Evolutionary conservation across 2,329 filamentous ascomycete genomes (phyloP), one percentile per base, ranked within the genome.

Genomic region (Seiridium unicorne): DNA sequence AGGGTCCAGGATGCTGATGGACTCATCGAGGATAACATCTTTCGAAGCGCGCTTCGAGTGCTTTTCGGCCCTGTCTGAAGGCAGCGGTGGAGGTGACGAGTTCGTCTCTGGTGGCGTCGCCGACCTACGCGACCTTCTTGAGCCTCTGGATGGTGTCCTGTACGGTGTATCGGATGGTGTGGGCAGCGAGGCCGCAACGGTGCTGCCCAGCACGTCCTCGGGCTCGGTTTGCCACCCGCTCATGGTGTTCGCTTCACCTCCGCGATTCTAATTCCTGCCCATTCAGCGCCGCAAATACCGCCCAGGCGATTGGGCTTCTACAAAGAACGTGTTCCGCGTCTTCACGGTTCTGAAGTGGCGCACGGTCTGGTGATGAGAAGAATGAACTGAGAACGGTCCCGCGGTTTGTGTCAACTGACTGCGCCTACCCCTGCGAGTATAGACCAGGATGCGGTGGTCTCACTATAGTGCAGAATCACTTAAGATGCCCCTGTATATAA

Each of bases 1-100:
- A 3, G 95, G 93, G 70, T 99, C 95, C 36, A 97, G 80, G 31
- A 92, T 87, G 66, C 85, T 83, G 60, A 93, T 87, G 49, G 79
- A 85, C 63, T 94, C 90, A 65, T 94, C 87, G 58, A 77, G 83
- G 31, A 79, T 77, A 32, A 85, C 74, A 70, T 92, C 88, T 60
- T 81, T 79, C 11, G 84, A 84, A 26, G 80, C 77, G 67, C 85
- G 76, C 64, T 84, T 84, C 7, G 75, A 76, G 31, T 71, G 73
- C 66, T 74, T 80, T 51, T 82, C 79, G 9, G 70, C 72, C 62
- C 75, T 77, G 35, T 78, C 79, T 5, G 74, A 68, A 53, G 78
- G 72, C 26, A 81, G 65, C 10, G 79, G 79, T 4, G 82, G 78
- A 4, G 90, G 89, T 1, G 84, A 82, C 42, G 85, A 81, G 42